Base-by-base conservation (phyloP, 345 rosid species). In the Linum tenue region DNA sequence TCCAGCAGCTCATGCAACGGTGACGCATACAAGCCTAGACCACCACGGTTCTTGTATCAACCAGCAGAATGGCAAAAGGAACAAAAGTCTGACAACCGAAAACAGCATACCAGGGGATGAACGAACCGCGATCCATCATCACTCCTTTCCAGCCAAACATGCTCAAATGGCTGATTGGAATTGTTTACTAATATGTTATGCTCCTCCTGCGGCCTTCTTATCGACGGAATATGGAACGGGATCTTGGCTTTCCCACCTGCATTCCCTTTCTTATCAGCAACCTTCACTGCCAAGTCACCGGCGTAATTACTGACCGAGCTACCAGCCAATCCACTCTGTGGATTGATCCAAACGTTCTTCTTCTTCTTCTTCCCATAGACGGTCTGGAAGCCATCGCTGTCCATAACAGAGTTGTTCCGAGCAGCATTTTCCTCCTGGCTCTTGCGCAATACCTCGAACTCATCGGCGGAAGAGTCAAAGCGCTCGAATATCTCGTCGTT, bases 61-160 rank as follows among this genome's bases (percentile, higher is more conserved):
- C 31, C 31, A 22, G 31, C 31, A 22, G 31, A 22, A 22, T 22
- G 31, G 31, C 31, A 22, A 22, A 22, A 22, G 31, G 1, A 22
- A 22, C 31, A 22, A 22, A 22, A 22, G 31, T 22, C 31, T 22
- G 31, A 22, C 31, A 37, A 10, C 36, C 8, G 11, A 2, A 67
- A 64, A 59, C 51, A 51, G 82, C 87, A 67, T 73, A 89, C 96
- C 88, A 89, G 74, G 12, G 96, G 96, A 78, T 92, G 98, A 85
- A 88, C 66, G 64, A 78, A 77, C 7, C 69, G 74, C 66, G 63
- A 70, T 44, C 76, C 84, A n/a, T 90, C 92, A n/a, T 83, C 94
- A 64, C 78, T 82, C 77, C 50, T 85, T 73, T 82, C 77, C 83
- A 92, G 60, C 95, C 87, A 88, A 68, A 88, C 84, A 77, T 92